Percentiles rank a stretch among this genome's conserved stretches.
phyloP scores from a whole-genome alignment of 2,329 filamentous ascomycete genomes.

The Penicillium vulpinum region DNA sequence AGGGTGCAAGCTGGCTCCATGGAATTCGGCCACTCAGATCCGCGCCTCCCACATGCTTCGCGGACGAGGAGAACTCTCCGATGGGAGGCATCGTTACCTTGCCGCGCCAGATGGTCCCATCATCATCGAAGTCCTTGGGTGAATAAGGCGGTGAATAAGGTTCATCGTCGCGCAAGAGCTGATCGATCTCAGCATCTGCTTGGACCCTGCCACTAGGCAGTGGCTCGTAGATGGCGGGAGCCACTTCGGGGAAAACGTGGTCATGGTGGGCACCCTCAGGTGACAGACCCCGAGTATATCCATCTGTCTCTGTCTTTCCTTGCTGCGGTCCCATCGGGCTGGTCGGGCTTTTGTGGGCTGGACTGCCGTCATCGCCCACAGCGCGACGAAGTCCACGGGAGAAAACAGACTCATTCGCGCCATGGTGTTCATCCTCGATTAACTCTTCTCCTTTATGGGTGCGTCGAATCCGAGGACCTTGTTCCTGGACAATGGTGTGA shows the following conservation, averaged over 20 bases:
- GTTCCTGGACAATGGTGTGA: constrained; percentile 75
- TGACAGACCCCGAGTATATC: constrained; percentile 68
- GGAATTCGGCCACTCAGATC: constrained; percentile 67
- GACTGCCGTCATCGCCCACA: constrained; percentile 33
- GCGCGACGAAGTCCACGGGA: constrained; percentile 50
- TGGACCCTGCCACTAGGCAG: constrained; percentile 50
- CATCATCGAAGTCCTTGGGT: constrained; percentile 68
- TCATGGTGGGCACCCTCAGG: constrained; percentile 55
- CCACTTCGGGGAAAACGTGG: constrained; percentile 46
- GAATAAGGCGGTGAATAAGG: constrained; percentile 81
- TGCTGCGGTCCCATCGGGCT: constrained; percentile 28
- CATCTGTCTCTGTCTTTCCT: constrained; percentile 51
- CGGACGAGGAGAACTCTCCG: constrained; percentile 72
- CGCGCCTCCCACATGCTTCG: constrained; percentile 80
- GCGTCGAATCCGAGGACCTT: constrained; percentile 75
- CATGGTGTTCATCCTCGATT: constrained; percentile 69
- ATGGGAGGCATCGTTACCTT: constrained; percentile 74
- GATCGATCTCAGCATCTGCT: constrained; percentile 86
- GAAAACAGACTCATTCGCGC: constrained; percentile 50
- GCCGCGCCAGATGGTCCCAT: constrained; percentile 78
- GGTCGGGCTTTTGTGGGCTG: constrained; percentile 28
- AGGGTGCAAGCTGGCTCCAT: constrained; percentile 76
- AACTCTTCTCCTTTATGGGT: constrained; percentile 96
- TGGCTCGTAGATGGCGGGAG: constrained; percentile 40
- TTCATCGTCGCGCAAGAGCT: constrained; percentile 78